These are phyloP conservation scores for Trichoderma gracile DNA, from an alignment of 2,329 filamentous ascomycete species.

Conservation along the genomic window DNA sequence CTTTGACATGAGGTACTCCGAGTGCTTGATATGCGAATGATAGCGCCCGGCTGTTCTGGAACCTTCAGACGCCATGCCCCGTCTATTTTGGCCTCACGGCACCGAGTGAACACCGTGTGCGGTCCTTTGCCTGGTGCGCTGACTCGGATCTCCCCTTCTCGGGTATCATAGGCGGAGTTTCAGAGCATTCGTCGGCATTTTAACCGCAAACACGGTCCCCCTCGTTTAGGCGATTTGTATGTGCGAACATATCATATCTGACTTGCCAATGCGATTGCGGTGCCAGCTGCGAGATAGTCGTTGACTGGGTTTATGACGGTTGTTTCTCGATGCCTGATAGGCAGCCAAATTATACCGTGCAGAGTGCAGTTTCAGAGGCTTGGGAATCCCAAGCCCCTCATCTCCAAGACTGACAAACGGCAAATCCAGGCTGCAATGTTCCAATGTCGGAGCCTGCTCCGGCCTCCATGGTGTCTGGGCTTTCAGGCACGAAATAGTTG, in stretches of 20 bases:
- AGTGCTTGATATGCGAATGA: background rate
- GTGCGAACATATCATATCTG: background rate
- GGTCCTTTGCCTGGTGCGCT: background rate
- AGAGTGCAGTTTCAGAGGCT: background rate
- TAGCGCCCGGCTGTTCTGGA: background rate
- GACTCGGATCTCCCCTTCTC: background rate
- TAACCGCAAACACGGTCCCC: background rate
- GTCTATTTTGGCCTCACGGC: background rate
- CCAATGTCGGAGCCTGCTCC: background rate
- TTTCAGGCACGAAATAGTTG: background rate
- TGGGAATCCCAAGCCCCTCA: background rate
- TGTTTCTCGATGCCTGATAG: background rate
- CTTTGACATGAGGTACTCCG: background rate
- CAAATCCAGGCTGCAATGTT: background rate
- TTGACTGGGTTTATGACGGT: background rate
- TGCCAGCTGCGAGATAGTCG: background rate
- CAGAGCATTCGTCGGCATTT: background rate
- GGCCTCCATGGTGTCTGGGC: background rate
- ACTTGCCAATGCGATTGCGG: background rate
- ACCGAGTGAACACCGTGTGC: background rate
- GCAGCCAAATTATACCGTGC: background rate
- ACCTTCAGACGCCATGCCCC: background rate
- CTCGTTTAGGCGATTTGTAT: background rate
- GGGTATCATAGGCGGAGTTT: slow-evolving; percentile 13
- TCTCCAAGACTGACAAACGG: background rate